Evolutionary conservation across 805 yeast genomes (phyloP).

Genomic region (Zygoascus flipseniorum): DNA sequence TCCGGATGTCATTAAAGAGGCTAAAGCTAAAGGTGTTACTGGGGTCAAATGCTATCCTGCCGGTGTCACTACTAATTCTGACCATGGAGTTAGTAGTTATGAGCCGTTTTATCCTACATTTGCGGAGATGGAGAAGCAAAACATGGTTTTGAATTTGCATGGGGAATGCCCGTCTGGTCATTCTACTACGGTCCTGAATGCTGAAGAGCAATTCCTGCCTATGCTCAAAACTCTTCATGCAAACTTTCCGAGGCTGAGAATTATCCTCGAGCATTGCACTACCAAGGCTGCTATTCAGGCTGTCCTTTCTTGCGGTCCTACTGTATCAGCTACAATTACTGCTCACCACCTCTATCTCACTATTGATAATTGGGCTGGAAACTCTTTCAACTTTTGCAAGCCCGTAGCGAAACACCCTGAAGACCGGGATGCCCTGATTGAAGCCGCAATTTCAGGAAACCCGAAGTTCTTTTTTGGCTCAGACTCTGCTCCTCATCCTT

Average conservation of each 20-base stretch:
- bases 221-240: conserved; percentile 68
- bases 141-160: conserved; percentile 77
- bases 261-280: conserved; percentile 91
- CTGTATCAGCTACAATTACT: conserved; percentile 90
- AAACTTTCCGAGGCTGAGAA: conserved; percentile 80
- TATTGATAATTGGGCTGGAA: conserved; percentile 94
- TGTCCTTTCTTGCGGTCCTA: conserved; percentile 56
- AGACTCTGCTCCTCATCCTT: conserved; percentile 96
- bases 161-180: conserved; percentile 86
- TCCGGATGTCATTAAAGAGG: conserved; percentile 75
- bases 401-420: conserved; percentile 93
- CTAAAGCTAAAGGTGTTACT: conserved; percentile 58
- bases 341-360: conserved; percentile 90
- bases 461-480: conserved; percentile 95
- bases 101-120: conserved; percentile 82
- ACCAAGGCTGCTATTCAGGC: conserved; percentile 80
- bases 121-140: conserved; percentile 73
- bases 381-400: conserved; percentile 90
- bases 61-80: conserved; percentile 98
- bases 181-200: conserved; percentile 84
- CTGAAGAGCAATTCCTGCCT: conserved; percentile 88
- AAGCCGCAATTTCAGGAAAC: conserved; percentile 86
- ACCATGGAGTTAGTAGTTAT: conserved; percentile 84
- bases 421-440: conserved; percentile 71
- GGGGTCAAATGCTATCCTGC: conserved; percentile 98